Conservation (phyloP, 257 asterid genomes). For the Solanum ossicruentum region DNA sequence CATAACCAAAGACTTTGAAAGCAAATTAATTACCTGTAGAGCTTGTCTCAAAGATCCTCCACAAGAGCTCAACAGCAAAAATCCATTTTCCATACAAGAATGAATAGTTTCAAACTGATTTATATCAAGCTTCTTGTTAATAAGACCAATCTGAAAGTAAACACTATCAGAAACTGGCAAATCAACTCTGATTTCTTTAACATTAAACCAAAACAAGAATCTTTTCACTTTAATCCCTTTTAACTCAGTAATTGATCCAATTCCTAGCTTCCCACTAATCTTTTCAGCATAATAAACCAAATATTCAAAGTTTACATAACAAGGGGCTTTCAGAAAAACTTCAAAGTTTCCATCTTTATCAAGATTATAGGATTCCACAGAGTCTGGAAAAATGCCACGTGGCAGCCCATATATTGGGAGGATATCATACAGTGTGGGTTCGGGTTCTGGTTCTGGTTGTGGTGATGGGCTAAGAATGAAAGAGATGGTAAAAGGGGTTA, state of each 20-base stretch:
- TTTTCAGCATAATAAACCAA: constrained; percentile 60
- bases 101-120: constrained; percentile 66
- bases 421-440: constrained; percentile 52
- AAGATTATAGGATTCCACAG: constrained; percentile 55
- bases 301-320: constrained; percentile 76
- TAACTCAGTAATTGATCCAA: constrained; percentile 56
- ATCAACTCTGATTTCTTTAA: constrained; percentile 78
- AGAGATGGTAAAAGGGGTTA: neutral
- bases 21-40: constrained; percentile 33
- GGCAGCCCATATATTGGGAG: constrained; percentile 68
- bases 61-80: constrained; percentile 4
- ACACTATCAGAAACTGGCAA: constrained; percentile 69
- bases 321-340: constrained; percentile 47
- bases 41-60: constrained; percentile 19
- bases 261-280: constrained; percentile 56
- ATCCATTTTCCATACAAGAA: constrained; percentile 49
- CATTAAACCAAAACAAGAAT: constrained; percentile 78
- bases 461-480: neutral
- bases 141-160: constrained; percentile 73
- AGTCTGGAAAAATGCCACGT: constrained; percentile 74
- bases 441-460: neutral
- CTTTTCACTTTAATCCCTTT: constrained; percentile 77
- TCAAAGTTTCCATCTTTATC: constrained; percentile 63
- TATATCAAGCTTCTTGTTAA: constrained; percentile 72
- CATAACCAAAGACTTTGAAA: neutral